Percentiles rank a stretch among this genome's conserved stretches.
Evolutionary conservation across 176 grass and related monocot genomes (phyloP).

Genomic region (Carex kokanica): DNA sequence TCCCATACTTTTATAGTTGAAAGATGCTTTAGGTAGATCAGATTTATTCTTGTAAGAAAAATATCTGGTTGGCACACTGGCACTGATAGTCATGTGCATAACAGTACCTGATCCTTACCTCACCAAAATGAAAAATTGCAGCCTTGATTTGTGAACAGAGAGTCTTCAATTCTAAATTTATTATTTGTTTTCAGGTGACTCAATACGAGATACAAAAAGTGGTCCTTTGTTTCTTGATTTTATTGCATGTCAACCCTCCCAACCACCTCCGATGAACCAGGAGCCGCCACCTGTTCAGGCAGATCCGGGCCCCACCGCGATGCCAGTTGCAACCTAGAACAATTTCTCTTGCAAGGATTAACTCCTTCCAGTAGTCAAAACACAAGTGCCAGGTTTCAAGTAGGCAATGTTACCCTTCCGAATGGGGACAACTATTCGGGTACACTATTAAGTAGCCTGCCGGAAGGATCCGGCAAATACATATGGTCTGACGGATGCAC

Average conservation of each 20-base stretch:
- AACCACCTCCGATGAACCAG: slow-evolving; percentile 49
- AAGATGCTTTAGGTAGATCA: background rate
- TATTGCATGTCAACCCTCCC: slow-evolving; percentile 85
- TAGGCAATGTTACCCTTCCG: slow-evolving; percentile 49
- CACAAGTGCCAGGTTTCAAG: slow-evolving; percentile 40
- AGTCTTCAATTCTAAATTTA: background rate
- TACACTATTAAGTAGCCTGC: slow-evolving; percentile 57
- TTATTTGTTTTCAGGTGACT: slow-evolving; percentile 13
- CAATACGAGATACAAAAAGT: background rate
- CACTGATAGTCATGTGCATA: background rate
- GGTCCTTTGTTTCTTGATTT: slow-evolving; percentile 10
- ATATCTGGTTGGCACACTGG: background rate
- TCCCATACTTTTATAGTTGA: background rate
- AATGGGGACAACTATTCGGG: slow-evolving; percentile 71
- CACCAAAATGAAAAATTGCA: background rate
- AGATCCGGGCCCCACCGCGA: slow-evolving; percentile 44
- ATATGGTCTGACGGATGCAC: slow-evolving; percentile 69
- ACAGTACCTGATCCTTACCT: background rate
- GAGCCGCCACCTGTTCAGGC: slow-evolving; percentile 39
- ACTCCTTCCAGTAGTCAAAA: slow-evolving; percentile 45
- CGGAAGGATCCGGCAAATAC: slow-evolving; percentile 75
- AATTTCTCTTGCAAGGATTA: slow-evolving; percentile 31
- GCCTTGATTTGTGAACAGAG: background rate
- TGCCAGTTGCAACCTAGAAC: slow-evolving; percentile 47
- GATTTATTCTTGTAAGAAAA: background rate